Conservation (phyloP, 306 rosid species). For the Prunus mongolica region DNA sequence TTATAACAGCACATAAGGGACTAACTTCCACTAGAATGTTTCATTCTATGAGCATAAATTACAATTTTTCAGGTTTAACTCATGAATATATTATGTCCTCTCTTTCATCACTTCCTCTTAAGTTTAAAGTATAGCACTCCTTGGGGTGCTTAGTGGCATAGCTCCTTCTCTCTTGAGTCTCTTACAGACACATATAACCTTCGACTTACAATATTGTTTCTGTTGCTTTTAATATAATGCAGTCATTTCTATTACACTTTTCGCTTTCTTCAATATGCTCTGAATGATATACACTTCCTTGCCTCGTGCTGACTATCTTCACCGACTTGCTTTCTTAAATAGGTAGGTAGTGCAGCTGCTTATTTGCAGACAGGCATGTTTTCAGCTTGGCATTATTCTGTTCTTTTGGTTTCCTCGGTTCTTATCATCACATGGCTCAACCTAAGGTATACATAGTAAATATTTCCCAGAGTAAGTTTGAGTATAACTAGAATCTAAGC, state of each 20-base stretch:
- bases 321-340: conserved; percentile 1
- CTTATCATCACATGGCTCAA: conserved; percentile 88
- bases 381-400: conserved; percentile 48
- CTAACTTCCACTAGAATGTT: neutral
- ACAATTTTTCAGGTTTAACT: neutral
- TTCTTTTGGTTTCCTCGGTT: conserved; percentile 68
- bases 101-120: neutral
- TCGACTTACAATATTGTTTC: neutral
- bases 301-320: neutral
- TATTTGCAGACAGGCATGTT: conserved; percentile 63
- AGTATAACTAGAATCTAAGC: neutral
- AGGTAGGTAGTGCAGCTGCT: conserved; percentile 91
- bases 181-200: neutral
- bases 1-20: neutral
- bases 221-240: neutral
- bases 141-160: neutral
- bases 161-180: neutral
- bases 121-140: neutral
- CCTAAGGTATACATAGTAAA: conserved; percentile 39
- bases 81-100: neutral
- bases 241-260: neutral
- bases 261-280: neutral
- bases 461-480: neutral
- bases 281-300: neutral
- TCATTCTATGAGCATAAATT: neutral